Evolutionary conservation across 2,329 filamentous ascomycete genomes (phyloP).

Genomic region (Hymenoscyphus fructigenus): DNA sequence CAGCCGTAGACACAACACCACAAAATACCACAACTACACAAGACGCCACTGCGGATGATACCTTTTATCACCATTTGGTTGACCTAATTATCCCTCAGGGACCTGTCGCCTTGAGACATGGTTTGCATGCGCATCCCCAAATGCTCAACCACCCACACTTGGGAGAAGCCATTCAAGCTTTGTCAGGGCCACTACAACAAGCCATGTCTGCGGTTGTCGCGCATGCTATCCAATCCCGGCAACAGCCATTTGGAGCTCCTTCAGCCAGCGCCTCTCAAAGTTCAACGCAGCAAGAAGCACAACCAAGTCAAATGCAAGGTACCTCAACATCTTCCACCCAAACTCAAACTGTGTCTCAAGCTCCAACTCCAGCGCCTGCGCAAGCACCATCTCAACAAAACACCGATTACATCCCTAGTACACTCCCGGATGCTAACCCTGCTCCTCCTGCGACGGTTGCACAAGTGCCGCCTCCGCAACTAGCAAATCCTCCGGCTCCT

Average conservation of each 20-base stretch:
- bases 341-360: background rate
- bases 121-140: slow-evolving; percentile 29
- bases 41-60: slow-evolving; percentile 28
- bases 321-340: background rate
- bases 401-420: background rate
- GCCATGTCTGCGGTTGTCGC: slow-evolving; percentile 23
- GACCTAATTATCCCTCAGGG: slow-evolving; percentile 54
- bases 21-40: background rate
- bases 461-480: slow-evolving; percentile 19
- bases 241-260: background rate
- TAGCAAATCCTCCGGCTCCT: slow-evolving; percentile 40
- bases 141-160: slow-evolving; percentile 25
- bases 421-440: background rate
- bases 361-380: background rate
- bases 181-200: slow-evolving; percentile 17
- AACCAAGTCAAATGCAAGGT: slow-evolving; percentile 1
- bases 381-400: background rate
- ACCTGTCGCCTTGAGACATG: slow-evolving; percentile 40
- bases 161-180: slow-evolving; percentile 18
- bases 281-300: background rate
- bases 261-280: background rate
- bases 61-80: slow-evolving; percentile 52
- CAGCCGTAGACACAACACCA: background rate
- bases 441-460: background rate
- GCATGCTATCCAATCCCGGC: slow-evolving; percentile 17